phyloP scores from a whole-genome alignment of 2,329 filamentous ascomycete genomes.

The Fusarium falciforme region DNA sequence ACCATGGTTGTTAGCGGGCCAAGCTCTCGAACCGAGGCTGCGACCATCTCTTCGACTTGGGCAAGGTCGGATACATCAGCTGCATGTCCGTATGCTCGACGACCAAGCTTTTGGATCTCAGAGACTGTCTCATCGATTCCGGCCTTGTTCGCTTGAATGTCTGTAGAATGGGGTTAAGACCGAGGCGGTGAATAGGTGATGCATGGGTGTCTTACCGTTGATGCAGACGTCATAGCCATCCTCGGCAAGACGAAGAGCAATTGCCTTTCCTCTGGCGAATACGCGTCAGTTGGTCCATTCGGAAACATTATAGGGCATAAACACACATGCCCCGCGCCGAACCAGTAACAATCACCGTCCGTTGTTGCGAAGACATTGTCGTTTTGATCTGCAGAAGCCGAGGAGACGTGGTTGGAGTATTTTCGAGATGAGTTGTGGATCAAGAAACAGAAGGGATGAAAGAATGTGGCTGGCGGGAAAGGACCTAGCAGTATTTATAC shows the following conservation, averaged over 20 bases:
- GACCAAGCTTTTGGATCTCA: conserved; percentile 63
- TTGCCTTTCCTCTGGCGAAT: conserved; percentile 65
- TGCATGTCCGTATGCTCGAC: conserved; percentile 64
- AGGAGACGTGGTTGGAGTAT: background rate
- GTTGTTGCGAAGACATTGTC: background rate
- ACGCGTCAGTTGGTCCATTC: conserved; percentile 38
- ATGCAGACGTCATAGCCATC: conserved; percentile 76
- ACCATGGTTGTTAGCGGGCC: conserved; percentile 63
- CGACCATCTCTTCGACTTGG: conserved; percentile 64
- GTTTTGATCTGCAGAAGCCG: background rate
- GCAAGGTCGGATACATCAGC: conserved; percentile 70
- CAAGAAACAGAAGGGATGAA: background rate
- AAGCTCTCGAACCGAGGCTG: conserved; percentile 61
- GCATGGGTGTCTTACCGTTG: conserved; percentile 13
- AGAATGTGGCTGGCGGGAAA: background rate
- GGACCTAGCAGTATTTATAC: background rate
- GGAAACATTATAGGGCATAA: conserved; percentile 55
- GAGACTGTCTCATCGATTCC: conserved; percentile 64
- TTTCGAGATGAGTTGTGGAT: background rate
- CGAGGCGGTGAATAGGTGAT: fast-evolving
- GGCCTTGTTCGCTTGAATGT: conserved; percentile 32
- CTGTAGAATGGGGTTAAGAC: background rate
- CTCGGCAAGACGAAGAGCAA: conserved; percentile 70
- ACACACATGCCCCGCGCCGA: background rate
- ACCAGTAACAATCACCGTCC: conserved; percentile 2